Conservation (phyloP, 1,284 basidiomycete species). For the Rhodotorula sp. region DNA sequence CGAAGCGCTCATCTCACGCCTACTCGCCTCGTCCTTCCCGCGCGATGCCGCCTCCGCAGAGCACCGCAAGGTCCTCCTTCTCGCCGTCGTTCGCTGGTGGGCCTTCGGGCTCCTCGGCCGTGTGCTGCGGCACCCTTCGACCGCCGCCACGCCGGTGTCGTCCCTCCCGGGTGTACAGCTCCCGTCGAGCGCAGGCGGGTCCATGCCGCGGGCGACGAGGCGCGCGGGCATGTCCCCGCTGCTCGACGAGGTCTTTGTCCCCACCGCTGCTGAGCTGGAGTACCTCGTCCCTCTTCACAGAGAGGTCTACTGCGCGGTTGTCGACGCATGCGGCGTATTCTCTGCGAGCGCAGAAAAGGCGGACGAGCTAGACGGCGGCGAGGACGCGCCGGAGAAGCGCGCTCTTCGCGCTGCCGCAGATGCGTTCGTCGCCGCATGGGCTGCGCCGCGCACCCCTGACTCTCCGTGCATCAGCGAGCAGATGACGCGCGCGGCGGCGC, state of each 20-base stretch:
- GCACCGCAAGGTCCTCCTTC: background rate
- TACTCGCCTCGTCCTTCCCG: background rate
- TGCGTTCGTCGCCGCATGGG: background rate
- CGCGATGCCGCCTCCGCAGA: background rate
- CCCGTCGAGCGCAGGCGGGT: too few species aligned
- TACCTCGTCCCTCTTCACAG: background rate
- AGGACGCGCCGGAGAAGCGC: background rate
- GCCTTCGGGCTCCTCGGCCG: background rate
- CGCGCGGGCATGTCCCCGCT: background rate
- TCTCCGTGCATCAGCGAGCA: background rate
- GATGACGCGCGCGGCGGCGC: background rate
- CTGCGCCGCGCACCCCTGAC: background rate
- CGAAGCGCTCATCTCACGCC: background rate
- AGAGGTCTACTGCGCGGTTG: background rate
- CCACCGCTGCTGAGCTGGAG: background rate
- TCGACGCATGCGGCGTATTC: background rate
- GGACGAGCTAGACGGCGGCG: background rate
- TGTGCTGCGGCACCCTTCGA: background rate
- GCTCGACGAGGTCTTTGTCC: background rate
- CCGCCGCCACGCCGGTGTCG: background rate
- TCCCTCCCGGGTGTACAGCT: background rate
- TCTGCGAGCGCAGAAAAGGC: too few species aligned
- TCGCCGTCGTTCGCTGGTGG: background rate
- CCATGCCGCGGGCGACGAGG: too few species aligned
- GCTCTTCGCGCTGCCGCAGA: background rate